Evolutionary conservation across 208 protist genomes (phyloP), one percentile per base, ranked within the genome.

Genomic region (Phytomonas sp.): DNA sequence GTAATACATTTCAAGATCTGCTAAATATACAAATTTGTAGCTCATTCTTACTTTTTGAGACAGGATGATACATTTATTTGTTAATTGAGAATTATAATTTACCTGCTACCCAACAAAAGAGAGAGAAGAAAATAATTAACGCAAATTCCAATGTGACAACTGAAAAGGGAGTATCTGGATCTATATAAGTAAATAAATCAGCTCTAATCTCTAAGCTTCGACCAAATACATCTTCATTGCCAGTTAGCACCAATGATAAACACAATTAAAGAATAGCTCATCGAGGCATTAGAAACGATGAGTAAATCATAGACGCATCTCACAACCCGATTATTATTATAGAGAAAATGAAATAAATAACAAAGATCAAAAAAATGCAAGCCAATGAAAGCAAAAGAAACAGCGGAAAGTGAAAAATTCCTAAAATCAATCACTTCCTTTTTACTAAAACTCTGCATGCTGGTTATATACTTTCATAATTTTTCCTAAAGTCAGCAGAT

Each of bases 361-460:
- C 26, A 33, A 23, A 63, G 9, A 46, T 3, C 28, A 31, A 64
- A 1, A 34, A 59, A 46, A 33, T 20, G 28, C 33, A 65, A 17
- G 28, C 15, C 29, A 40, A 5, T 37, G 32, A 72, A 62, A 71
- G 3, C 28, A 66, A 60, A 37, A 73, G 66, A 36, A 67, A 31
- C 63, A 59, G 69, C 70, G 3, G 56, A 60, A 74, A 70, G 6
- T 37, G 36, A 72, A 36, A 68, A 64, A 60, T 15, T 9, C 26
- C 26, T 6, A 30, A 65, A 60, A 30, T 3, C 3, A 33, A 66
- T 43, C 9, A 32, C 9, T 59, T n/a, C 51, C 26, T 20, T 31
- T 20, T 11, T 67, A 20, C 15, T 23, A 68, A n/a, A n/a, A n/a
- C n/a, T n/a, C n/a, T n/a, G n/a, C n/a, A n/a, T n/a, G n/a, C n/a